phyloP scores from a whole-genome alignment of 2,329 filamentous ascomycete species.

The Fusarium dimerum region DNA sequence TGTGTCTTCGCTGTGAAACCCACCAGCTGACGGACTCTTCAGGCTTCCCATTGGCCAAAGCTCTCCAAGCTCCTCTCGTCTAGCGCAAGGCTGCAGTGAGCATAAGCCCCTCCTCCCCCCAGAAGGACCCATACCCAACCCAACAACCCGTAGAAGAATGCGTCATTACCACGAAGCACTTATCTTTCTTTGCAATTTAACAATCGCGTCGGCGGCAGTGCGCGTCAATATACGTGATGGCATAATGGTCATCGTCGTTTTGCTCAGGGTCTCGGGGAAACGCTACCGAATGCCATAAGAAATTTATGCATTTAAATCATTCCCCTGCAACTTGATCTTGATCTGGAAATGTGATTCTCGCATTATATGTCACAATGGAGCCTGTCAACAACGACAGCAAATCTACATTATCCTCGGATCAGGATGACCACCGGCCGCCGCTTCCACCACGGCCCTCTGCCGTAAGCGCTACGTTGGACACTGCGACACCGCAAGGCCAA shows the following conservation, averaged over 20 bases:
- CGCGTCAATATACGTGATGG: slow-evolving; percentile 30
- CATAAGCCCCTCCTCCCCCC: slow-evolving; percentile 20
- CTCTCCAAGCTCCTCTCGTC: slow-evolving; percentile 9
- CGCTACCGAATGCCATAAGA: background rate
- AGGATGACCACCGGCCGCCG: slow-evolving; percentile 53
- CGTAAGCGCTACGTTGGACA: slow-evolving; percentile 36
- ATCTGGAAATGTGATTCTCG: slow-evolving; percentile 32
- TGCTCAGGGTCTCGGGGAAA: slow-evolving; percentile 2
- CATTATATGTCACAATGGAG: slow-evolving; percentile 16
- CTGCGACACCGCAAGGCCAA: slow-evolving; percentile 54
- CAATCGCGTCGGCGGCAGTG: slow-evolving; percentile 1
- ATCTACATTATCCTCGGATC: slow-evolving; percentile 21
- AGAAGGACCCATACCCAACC: background rate
- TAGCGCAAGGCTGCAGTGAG: slow-evolving; percentile 28
- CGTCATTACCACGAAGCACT: slow-evolving; percentile 14
- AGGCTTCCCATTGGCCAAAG: slow-evolving; percentile 24
- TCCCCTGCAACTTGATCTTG: slow-evolving; percentile 6
- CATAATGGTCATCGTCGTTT: slow-evolving; percentile 27
- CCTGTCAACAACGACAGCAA: slow-evolving; percentile 32
- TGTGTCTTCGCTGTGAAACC: slow-evolving; percentile 15
- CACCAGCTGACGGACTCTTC: slow-evolving; percentile 1
- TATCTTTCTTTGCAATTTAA: slow-evolving; percentile 14
- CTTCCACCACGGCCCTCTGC: slow-evolving; percentile 53
- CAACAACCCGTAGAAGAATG: background rate
- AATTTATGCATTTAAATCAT: background rate